Evolutionary conservation across 2,329 filamentous ascomycete species (phyloP).

Genomic region (Fusarium tuaranense): DNA sequence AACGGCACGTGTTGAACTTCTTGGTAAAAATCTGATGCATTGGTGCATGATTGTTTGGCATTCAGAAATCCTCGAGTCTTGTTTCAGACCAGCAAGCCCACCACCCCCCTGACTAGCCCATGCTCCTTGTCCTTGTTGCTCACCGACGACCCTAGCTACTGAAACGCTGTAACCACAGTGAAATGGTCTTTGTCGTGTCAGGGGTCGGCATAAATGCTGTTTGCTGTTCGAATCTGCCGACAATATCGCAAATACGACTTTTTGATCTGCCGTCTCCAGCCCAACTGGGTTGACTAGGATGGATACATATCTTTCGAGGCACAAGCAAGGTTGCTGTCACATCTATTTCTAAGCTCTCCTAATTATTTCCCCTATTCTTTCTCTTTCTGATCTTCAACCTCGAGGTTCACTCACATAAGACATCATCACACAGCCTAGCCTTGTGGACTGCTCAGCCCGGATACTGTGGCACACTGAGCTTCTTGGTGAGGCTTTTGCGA

Average conservation of each 20-base stretch:
- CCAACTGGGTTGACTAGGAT: background rate
- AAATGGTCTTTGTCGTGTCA: background rate
- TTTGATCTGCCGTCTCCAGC: background rate
- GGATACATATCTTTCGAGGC: background rate
- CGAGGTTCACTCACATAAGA: background rate
- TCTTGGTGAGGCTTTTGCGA: background rate
- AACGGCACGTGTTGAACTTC: background rate
- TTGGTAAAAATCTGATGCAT: background rate
- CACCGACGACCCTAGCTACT: background rate
- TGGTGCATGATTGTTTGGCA: background rate
- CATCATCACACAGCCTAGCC: background rate
- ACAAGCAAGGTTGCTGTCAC: background rate
- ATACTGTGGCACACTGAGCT: background rate
- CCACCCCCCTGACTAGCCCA: background rate
- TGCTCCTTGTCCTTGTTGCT: background rate
- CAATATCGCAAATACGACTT: background rate
- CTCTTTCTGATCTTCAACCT: background rate
- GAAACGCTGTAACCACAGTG: constrained; percentile 14
- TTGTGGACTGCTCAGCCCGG: background rate
- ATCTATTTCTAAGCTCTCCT: background rate
- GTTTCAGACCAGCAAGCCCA: background rate
- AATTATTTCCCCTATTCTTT: background rate
- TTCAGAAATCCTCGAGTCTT: background rate
- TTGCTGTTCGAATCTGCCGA: background rate
- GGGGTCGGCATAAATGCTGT: background rate